Evolutionary conservation across 2,329 filamentous ascomycete species (phyloP).

Genomic region (Pseudocercospora crystallina): DNA sequence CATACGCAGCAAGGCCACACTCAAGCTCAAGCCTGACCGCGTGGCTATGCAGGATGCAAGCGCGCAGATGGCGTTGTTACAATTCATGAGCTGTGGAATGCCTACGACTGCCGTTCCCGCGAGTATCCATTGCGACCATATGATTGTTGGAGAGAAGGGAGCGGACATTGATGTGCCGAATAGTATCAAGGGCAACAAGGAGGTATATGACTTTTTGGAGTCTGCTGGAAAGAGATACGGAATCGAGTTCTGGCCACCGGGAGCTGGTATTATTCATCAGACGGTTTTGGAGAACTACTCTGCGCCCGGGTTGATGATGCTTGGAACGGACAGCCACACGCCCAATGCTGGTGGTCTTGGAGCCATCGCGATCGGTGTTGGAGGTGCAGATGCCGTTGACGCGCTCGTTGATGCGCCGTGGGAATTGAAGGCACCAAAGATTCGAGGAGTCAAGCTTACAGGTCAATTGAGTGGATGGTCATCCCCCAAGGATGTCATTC

Average conservation of each 20-base stretch:
- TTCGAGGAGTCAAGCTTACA: conserved; percentile 80
- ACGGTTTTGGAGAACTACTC: conserved; percentile 97
- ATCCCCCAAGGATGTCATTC: conserved; percentile 91
- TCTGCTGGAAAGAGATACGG: conserved; percentile 87
- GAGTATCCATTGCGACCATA: conserved; percentile 97
- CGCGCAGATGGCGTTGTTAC: conserved; percentile 95
- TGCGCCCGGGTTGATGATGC: conserved; percentile 96
- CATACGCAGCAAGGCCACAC: conserved; percentile 83
- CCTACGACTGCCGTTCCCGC: conserved; percentile 88
- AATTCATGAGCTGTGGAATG: conserved; percentile 97
- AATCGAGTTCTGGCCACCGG: conserved; percentile 93
- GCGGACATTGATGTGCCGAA: conserved; percentile 80
- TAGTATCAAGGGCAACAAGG: conserved; percentile 87
- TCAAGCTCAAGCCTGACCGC: conserved; percentile 95
- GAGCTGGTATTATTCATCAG: conserved; percentile 95
- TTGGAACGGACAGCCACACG: conserved; percentile 95
- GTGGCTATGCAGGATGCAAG: conserved; percentile 99
- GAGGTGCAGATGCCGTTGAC: conserved; percentile 95
- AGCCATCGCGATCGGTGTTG: conserved; percentile 93
- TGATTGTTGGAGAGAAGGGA: conserved; percentile 93
- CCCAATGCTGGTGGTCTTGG: conserved; percentile 95
- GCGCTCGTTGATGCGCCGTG: conserved; percentile 93
- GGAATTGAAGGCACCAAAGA: conserved; percentile 93
- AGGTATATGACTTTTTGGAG: conserved; percentile 97
- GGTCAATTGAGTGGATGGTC: conserved; percentile 88